Conservation (phyloP, 2,329 filamentous ascomycete species). For the Ceratocystis ficicola region DNA sequence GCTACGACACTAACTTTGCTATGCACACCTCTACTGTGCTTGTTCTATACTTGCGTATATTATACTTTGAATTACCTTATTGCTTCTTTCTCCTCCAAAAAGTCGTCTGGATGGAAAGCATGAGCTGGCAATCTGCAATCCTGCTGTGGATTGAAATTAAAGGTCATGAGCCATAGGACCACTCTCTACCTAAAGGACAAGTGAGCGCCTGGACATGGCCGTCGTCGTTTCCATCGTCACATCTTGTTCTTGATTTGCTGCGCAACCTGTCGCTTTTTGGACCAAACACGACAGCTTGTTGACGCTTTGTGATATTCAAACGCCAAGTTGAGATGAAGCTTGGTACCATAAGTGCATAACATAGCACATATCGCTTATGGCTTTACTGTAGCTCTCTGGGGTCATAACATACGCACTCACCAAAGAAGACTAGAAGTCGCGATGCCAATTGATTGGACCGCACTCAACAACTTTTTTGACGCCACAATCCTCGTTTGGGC, state of each 20-base stretch:
- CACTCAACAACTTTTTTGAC: background rate
- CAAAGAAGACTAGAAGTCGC: background rate
- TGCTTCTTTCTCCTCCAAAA: background rate
- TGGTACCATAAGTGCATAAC: background rate
- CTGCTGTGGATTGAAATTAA: slow-evolving; percentile 1
- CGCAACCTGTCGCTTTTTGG: background rate
- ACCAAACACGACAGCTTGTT: too few relatives aligned
- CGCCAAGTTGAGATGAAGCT: background rate
- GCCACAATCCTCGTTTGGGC: background rate
- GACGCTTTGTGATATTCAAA: background rate
- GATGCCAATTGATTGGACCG: background rate
- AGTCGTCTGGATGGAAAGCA: background rate
- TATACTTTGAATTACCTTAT: background rate
- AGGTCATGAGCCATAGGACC: background rate
- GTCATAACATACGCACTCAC: too few relatives aligned
- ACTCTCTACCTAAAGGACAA: background rate
- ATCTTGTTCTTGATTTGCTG: background rate
- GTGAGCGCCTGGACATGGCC: background rate
- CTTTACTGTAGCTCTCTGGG: background rate
- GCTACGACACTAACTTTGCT: background rate
- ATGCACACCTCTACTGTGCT: background rate
- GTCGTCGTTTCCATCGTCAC: background rate
- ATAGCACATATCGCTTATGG: background rate
- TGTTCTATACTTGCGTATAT: background rate
- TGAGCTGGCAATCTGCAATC: slow-evolving; percentile 12